Conservation (phyloP, 1,139 yeast species). For the Kurtzmaniella quercitrusa region DNA sequence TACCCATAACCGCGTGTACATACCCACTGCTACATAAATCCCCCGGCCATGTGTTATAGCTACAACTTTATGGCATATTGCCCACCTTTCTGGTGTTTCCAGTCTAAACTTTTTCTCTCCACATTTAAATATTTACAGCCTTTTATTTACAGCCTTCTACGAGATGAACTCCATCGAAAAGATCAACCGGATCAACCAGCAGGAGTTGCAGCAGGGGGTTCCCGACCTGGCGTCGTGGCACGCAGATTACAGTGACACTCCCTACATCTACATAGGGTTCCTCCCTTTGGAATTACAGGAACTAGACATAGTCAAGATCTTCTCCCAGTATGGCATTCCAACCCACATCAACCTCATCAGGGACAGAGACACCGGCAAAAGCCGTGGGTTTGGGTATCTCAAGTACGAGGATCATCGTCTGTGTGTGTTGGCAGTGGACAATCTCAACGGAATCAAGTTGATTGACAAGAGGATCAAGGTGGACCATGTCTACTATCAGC, state of each 20-base stretch:
- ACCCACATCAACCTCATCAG: conserved; percentile 71
- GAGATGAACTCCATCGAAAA: conserved; percentile 45
- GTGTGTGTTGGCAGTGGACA: conserved; percentile 83
- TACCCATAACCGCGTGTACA: too few relatives aligned
- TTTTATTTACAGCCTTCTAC: too few relatives aligned
- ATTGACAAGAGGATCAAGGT: conserved; percentile 59
- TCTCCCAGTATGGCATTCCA: conserved; percentile 89
- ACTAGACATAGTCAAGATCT: conserved; percentile 70
- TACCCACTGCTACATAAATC: too few relatives aligned
- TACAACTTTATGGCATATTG: neutral
- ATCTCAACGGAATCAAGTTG: conserved; percentile 68
- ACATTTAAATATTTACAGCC: neutral
- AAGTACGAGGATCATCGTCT: conserved; percentile 82
- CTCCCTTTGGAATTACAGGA: conserved; percentile 62
- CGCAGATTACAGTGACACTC: conserved; percentile 69
- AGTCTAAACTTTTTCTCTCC: neutral
- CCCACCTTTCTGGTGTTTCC: neutral
- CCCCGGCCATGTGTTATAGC: too few relatives aligned
- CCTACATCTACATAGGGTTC: conserved; percentile 62
- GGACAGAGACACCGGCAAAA: conserved; percentile 63
- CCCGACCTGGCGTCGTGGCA: conserved; percentile 81
- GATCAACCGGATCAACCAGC: conserved; percentile 59
- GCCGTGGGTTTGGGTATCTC: conserved; percentile 76
- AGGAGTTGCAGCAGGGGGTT: conserved; percentile 62
- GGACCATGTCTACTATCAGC: conserved; percentile 70